Evolutionary conservation across 2,329 filamentous ascomycete species (phyloP), one percentile per base, ranked within the genome.

Genomic region (Pseudocercospora pini-densiflorae): DNA sequence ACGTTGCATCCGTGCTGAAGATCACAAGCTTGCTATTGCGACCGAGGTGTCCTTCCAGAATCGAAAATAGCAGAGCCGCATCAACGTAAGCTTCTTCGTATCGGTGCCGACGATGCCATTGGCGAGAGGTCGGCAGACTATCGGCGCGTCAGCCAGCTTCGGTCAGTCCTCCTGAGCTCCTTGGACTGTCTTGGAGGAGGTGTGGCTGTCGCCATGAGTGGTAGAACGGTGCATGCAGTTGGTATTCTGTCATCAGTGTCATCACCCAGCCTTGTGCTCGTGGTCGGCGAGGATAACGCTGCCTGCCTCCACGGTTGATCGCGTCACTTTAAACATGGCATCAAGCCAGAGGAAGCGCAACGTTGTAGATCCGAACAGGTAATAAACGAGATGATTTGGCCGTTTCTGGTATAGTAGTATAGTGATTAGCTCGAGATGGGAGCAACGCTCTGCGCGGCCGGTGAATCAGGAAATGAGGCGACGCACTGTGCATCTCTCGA

Each of bases 41-140:
- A 31, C 57, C 57, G 57, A 59, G 57, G 57, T 45, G 16, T 55
- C 23, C 3, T 29, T 55, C 57, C 9, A 59, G 40, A 59, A 55
- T 33, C 21, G 36, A 47, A 59, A 59, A 55, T 55, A 55, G 51
- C 10, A 55, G 27, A 21, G 27, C 51, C 27, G 31, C 29, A 43
- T 58, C 54, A 40, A 43, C 31, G 33, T 58, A 58, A 43, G 55
- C 55, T 58, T 27, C 9, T 51, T 58, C 55, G 55, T 58, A 58
- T 58, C 55, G 31, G 55, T 12, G 55, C 55, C 55, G 55, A 36
- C 55, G 55, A 58, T 43, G 55, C 55, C 55, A 58, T 43, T 58
- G 55, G 55, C 55, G 55, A 58, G 55, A 43, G 24, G 55, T 58
- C 55, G 55, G 55, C 55, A 53, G 19, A 58, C 55, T 58, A 43